Evolutionary conservation across 73 alveolate species (phyloP).

Genomic region (Durusdinium trenchii): DNA sequence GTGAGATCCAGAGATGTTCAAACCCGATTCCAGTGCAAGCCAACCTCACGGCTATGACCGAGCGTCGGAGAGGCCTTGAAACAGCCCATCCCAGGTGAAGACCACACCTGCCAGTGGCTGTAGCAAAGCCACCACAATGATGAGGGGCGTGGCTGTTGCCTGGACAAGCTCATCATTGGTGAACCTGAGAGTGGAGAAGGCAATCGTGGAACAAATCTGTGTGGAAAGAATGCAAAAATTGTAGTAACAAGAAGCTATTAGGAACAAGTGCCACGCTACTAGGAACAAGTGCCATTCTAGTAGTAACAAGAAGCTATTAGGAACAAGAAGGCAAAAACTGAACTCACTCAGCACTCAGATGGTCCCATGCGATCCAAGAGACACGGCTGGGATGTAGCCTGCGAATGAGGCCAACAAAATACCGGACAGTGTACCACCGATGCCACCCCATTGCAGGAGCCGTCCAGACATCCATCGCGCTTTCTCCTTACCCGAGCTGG

Average conservation of each 20-base stretch:
- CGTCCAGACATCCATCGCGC: constrained; percentile 72
- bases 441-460: constrained; percentile 72
- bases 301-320: no score
- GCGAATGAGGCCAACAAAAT: constrained; percentile 10
- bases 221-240: no score
- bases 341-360: no score
- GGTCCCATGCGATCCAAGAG: neutral
- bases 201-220: neutral
- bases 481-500: constrained; percentile 29
- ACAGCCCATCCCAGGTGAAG: constrained; percentile 86
- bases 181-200: constrained; percentile 2
- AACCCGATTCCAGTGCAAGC: constrained; percentile 24
- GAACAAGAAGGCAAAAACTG: neutral
- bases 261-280: no score
- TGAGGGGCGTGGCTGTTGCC: constrained; percentile 60
- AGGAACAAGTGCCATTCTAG: no score
- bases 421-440: constrained; percentile 70
- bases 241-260: no score
- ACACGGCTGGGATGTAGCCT: constrained; percentile 51
- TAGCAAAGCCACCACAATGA: constrained; percentile 46
- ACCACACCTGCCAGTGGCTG: constrained; percentile 92
- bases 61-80: constrained; percentile 80
- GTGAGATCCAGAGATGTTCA: neutral
- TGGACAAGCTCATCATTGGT: constrained; percentile 63
- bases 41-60: constrained; percentile 68